Evolutionary conservation across 2,329 filamentous ascomycete genomes (phyloP).

Genomic region (Ambrosiella cleistominuta): DNA sequence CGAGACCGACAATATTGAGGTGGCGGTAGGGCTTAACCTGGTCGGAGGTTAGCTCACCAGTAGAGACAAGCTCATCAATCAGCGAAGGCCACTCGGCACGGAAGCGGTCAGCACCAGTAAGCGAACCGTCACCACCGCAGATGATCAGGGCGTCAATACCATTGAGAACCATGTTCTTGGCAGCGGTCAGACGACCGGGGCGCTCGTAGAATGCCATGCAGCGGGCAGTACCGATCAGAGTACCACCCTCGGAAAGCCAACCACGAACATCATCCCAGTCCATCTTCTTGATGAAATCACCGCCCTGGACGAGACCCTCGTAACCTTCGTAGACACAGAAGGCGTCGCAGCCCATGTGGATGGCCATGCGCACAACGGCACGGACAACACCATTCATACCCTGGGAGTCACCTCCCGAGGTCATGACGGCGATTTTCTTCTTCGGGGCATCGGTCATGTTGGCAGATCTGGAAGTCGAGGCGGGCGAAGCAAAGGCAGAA

Average conservation of each 20-base stretch:
- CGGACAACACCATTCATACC: slow-evolving; percentile 89
- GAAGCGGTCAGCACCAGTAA: slow-evolving; percentile 91
- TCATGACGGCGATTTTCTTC: slow-evolving; percentile 76
- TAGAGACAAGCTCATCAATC: slow-evolving; percentile 65
- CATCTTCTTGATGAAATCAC: slow-evolving; percentile 74
- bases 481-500: slow-evolving; percentile 7
- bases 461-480: slow-evolving; percentile 13
- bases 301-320: slow-evolving; percentile 80
- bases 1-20: slow-evolving; percentile 89
- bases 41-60: slow-evolving; percentile 48
- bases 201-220: slow-evolving; percentile 88
- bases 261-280: slow-evolving; percentile 87
- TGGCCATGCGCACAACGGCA: slow-evolving; percentile 78
- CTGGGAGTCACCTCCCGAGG: slow-evolving; percentile 81
- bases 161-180: slow-evolving; percentile 83
- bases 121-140: slow-evolving; percentile 87
- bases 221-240: slow-evolving; percentile 84
- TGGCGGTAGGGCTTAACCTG: slow-evolving; percentile 64
- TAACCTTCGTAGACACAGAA: slow-evolving; percentile 87
- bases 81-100: slow-evolving; percentile 81
- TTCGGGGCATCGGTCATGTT: slow-evolving; percentile 23
- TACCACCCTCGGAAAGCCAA: slow-evolving; percentile 85
- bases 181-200: slow-evolving; percentile 62
- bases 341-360: slow-evolving; percentile 65
- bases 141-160: slow-evolving; percentile 95